Percentiles rank a stretch among this genome's conserved stretches.
Evolutionary conservation across 2,329 filamentous ascomycete species (phyloP).

Genomic region (Sporothrix dimorphospora): DNA sequence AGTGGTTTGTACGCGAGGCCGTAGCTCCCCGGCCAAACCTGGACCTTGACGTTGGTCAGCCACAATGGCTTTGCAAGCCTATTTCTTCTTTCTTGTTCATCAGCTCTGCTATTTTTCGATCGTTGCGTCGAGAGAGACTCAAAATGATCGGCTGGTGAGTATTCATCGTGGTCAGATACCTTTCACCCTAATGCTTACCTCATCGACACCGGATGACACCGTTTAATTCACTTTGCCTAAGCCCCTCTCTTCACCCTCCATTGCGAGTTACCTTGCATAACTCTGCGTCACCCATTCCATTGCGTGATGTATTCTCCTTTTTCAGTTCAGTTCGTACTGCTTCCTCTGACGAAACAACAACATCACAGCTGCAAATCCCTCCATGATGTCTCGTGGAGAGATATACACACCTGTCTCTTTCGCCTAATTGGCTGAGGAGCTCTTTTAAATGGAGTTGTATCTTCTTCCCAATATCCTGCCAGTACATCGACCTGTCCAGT

Average conservation of each 20-base stretch:
- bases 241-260: background rate
- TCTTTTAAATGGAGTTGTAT: background rate
- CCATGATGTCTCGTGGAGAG: slow-evolving; percentile 4
- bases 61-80: background rate
- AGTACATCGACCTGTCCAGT: background rate
- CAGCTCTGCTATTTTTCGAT: background rate
- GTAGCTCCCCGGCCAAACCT: background rate
- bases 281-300: background rate
- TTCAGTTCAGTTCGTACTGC: background rate
- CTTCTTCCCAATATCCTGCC: background rate
- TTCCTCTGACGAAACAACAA: background rate
- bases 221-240: background rate
- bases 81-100: background rate
- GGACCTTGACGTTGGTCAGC: background rate
- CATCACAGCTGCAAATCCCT: slow-evolving; percentile 4
- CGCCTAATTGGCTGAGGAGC: background rate
- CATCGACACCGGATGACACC: background rate
- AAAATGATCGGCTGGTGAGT: background rate
- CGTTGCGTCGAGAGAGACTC: too few relatives aligned
- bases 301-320: background rate
- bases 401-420: background rate
- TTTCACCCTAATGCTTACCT: background rate
- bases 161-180: background rate
- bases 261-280: slow-evolving; percentile 15
- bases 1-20: background rate